These are phyloP conservation scores for Glonium stellatum DNA, from an alignment of 495 filamentous ascomycete genomes.

Conservation along the genomic window DNA sequence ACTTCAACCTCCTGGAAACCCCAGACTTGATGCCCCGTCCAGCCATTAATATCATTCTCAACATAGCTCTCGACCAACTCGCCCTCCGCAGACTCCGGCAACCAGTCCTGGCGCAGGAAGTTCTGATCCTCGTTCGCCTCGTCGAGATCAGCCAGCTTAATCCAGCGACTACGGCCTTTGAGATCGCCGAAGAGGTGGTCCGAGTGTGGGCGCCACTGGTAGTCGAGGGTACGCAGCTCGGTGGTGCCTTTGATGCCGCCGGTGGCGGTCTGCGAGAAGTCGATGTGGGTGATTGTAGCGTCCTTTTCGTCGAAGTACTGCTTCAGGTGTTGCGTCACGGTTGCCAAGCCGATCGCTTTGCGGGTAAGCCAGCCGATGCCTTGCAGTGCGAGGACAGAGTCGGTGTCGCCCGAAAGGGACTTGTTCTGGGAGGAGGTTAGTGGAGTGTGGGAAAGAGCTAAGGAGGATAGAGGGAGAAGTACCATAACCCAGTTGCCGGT, in stretches of 20 bases:
- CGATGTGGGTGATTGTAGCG: conserved; percentile 55
- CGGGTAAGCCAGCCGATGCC: conserved; percentile 76
- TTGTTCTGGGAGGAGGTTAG: conserved; percentile 56
- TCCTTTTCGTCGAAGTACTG: conserved; percentile 38
- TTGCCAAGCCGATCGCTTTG: conserved; percentile 64
- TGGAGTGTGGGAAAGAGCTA: neutral
- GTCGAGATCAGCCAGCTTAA: conserved; percentile 34
- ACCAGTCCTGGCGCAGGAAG: conserved; percentile 47
- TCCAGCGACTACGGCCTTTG: conserved; percentile 52
- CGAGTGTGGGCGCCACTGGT: conserved; percentile 57
- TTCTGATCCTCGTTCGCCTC: conserved; percentile 39
- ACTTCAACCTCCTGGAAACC: conserved; percentile 51
- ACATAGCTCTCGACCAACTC: conserved; percentile 52
- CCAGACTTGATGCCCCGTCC: conserved; percentile 60
- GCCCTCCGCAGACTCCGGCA: conserved; percentile 44
- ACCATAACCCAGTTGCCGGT: conserved; percentile 77
- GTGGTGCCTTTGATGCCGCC: conserved; percentile 67
- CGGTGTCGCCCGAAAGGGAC: conserved; percentile 61
- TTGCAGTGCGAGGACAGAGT: conserved; percentile 71
- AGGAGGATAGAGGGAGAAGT: conserved; percentile 17
- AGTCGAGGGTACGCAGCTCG: conserved; percentile 68
- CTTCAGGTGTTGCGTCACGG: conserved; percentile 61
- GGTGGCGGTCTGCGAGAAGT: conserved; percentile 70
- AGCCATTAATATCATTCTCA: conserved; percentile 48
- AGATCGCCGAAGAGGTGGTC: conserved; percentile 80